phyloP scores from a whole-genome alignment of 2,329 filamentous ascomycete species.

The Dactylellina sp. region DNA sequence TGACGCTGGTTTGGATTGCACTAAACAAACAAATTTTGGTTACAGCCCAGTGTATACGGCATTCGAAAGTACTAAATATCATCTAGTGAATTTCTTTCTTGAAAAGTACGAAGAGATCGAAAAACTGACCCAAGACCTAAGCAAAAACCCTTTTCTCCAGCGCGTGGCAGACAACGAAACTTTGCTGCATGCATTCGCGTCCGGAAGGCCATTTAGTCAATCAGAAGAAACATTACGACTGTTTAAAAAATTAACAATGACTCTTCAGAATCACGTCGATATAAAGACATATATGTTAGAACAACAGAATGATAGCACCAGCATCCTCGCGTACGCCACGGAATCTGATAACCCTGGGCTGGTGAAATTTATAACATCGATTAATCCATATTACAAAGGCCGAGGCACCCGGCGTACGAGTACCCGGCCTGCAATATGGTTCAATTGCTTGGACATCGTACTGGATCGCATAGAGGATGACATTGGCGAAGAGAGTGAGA shows the following conservation, averaged over 20 bases:
- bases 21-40: background rate
- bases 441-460: background rate
- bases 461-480: too few relatives aligned
- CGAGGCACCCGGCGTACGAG: background rate
- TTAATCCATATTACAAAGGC: background rate
- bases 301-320: background rate
- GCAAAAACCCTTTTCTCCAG: constrained; percentile 5
- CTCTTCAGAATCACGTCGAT: too few relatives aligned
- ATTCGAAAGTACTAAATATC: background rate
- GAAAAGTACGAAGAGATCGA: constrained; percentile 3
- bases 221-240: background rate
- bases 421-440: background rate
- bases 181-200: background rate
- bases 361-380: background rate
- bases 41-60: background rate
- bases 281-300: background rate
- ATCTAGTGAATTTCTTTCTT: constrained; percentile 12
- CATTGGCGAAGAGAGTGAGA: too few relatives aligned
- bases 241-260: background rate
- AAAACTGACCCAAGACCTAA: background rate
- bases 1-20: constrained; percentile 16
- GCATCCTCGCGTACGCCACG: background rate
- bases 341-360: background rate
- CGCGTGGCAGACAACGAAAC: background rate
- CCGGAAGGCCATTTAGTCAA: background rate